Conservation (phyloP, 2,329 filamentous ascomycete species). For the Stachybotrys elegans region DNA sequence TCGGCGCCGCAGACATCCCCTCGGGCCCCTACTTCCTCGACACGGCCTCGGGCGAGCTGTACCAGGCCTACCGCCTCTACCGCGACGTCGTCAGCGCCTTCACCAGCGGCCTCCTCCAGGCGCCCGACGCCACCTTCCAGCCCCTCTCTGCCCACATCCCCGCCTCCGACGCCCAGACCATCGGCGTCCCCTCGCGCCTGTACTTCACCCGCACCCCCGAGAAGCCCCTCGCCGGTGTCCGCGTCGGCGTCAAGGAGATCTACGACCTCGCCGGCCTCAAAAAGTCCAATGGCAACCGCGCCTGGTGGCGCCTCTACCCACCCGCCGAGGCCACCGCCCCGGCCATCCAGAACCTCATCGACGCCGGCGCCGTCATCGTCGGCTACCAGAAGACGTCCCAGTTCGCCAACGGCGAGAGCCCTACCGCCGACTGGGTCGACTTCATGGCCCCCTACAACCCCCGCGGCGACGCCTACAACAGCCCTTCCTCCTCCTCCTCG, state of each 20-base stretch:
- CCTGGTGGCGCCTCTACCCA: slow-evolving; percentile 52
- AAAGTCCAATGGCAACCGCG: slow-evolving; percentile 51
- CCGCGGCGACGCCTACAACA: slow-evolving; percentile 42
- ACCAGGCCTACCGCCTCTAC: slow-evolving; percentile 31
- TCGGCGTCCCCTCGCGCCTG: slow-evolving; percentile 53
- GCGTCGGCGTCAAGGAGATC: slow-evolving; percentile 60
- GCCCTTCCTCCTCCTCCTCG: slow-evolving; percentile 40
- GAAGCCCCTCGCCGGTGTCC: slow-evolving; percentile 55
- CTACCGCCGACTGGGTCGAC: slow-evolving; percentile 44
- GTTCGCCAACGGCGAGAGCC: slow-evolving; percentile 34
- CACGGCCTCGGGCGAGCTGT: slow-evolving; percentile 20
- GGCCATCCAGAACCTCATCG: slow-evolving; percentile 51
- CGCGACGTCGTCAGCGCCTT: slow-evolving; percentile 20
- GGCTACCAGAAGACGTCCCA: slow-evolving; percentile 42
- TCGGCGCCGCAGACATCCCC: slow-evolving; percentile 15
- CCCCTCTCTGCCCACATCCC: slow-evolving; percentile 22
- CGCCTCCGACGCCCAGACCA: slow-evolving; percentile 18
- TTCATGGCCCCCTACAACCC: slow-evolving; percentile 38
- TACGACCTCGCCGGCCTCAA: slow-evolving; percentile 51
- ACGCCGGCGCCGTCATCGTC: slow-evolving; percentile 50
- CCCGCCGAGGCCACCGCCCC: slow-evolving; percentile 41
- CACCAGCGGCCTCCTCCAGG: slow-evolving; percentile 21
- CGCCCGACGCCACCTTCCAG: slow-evolving; percentile 23
- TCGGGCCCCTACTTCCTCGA: slow-evolving; percentile 33
- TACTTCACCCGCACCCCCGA: slow-evolving; percentile 48